A percentile compares a stretch with the other conserved stretches of the same genome.
These are phyloP conservation scores for Fusarium mundagurra DNA, from an alignment of 2,329 filamentous ascomycete genomes.

Conservation along the genomic window DNA sequence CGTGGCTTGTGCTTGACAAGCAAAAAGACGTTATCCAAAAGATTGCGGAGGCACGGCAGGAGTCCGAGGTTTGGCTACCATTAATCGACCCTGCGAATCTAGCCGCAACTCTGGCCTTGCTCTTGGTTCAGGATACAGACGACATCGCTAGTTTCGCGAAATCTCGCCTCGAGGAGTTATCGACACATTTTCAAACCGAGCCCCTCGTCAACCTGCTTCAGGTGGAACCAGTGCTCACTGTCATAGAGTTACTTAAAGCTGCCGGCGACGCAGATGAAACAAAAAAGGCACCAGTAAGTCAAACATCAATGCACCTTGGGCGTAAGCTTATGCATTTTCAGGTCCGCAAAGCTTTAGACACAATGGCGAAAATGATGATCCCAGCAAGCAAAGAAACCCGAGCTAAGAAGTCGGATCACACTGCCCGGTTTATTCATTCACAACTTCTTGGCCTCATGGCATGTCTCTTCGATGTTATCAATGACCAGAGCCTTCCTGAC, in stretches of 20 bases:
- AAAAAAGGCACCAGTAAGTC: constrained; percentile 65
- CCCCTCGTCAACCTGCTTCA: constrained; percentile 76
- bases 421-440: constrained; percentile 81
- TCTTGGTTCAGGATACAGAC: constrained; percentile 66
- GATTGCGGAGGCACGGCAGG: constrained; percentile 81
- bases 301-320: background rate
- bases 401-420: constrained; percentile 63
- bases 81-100: constrained; percentile 67
- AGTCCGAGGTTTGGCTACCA: constrained; percentile 67
- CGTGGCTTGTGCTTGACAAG: constrained; percentile 83
- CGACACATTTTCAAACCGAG: constrained; percentile 73
- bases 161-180: constrained; percentile 73
- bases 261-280: constrained; percentile 74
- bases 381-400: constrained; percentile 54
- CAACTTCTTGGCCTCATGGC: constrained; percentile 90
- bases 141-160: constrained; percentile 73
- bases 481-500: constrained; percentile 69
- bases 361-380: constrained; percentile 56
- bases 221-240: constrained; percentile 77
- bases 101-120: constrained; percentile 65
- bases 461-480: constrained; percentile 80
- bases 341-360: constrained; percentile 59
- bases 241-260: constrained; percentile 83
- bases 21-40: constrained; percentile 81
- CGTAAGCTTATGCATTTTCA: constrained; percentile 46